phyloP scores from a whole-genome alignment of 2,329 filamentous ascomycete species.

The Talaromyces atroroseus region DNA sequence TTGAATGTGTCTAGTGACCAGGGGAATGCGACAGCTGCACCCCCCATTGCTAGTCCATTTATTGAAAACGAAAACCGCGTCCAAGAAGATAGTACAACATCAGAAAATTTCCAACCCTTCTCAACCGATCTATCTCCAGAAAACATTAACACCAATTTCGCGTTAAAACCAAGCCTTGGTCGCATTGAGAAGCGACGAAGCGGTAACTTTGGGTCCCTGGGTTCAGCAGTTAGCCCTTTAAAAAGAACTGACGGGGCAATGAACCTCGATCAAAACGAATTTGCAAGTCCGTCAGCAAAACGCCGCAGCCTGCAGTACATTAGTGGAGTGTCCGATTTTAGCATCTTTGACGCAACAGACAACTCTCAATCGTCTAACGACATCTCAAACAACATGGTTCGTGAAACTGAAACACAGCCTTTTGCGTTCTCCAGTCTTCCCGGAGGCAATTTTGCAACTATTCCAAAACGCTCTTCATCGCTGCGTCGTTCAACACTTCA shows the following conservation, averaged over 20 bases:
- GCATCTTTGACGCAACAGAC: constrained; percentile 62
- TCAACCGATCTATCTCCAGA: constrained; percentile 23
- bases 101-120: constrained; percentile 6
- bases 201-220: constrained; percentile 44
- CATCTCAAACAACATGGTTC: constrained; percentile 23
- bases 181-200: constrained; percentile 47
- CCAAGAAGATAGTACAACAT: constrained; percentile 1
- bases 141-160: constrained; percentile 37
- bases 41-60: constrained; percentile 30
- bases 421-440: constrained; percentile 33
- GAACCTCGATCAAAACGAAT: constrained; percentile 72
- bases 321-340: constrained; percentile 57
- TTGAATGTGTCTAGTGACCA: constrained; percentile 65
- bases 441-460: constrained; percentile 46
- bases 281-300: constrained; percentile 85
- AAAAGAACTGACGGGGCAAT: constrained; percentile 89
- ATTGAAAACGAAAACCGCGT: constrained; percentile 43
- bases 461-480: constrained; percentile 67
- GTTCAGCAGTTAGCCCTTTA: constrained; percentile 69
- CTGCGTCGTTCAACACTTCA: constrained; percentile 82
- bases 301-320: constrained; percentile 78
- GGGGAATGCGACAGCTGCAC: constrained; percentile 59
- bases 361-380: constrained; percentile 19
- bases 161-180: constrained; percentile 36
- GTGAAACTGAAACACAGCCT: constrained; percentile 23